These are phyloP conservation scores for Exophiala aquamarina DNA, from an alignment of 2,329 filamentous ascomycete species.

Conservation along the genomic window DNA sequence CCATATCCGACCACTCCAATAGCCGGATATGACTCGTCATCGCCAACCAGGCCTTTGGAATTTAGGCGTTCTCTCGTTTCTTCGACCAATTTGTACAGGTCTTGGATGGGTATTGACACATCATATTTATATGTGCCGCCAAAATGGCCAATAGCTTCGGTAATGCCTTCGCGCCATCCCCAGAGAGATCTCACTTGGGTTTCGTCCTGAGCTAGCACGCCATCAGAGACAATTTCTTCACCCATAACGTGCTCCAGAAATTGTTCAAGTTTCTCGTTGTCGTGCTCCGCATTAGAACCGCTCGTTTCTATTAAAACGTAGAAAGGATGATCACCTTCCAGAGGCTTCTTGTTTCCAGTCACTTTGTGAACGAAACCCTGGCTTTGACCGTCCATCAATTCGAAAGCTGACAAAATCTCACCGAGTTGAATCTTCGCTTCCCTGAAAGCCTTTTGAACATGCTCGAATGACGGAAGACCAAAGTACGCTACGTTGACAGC, in stretches of 20 bases:
- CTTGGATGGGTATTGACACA: constrained; percentile 83
- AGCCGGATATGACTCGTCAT: constrained; percentile 73
- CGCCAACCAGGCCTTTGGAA: constrained; percentile 73
- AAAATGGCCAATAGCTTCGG: constrained; percentile 83
- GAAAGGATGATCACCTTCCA: constrained; percentile 84
- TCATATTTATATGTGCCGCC: constrained; percentile 99
- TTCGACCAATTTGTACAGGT: constrained; percentile 87
- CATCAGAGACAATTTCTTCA: constrained; percentile 81
- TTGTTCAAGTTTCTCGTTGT: constrained; percentile 82
- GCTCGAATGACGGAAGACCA: constrained; percentile 84
- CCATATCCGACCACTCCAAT: constrained; percentile 93
- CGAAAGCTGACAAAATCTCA: constrained; percentile 95
- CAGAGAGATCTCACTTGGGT: constrained; percentile 84
- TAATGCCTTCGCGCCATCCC: constrained; percentile 90
- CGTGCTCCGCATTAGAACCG: constrained; percentile 90
- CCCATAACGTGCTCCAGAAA: constrained; percentile 93
- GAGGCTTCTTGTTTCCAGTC: constrained; percentile 73
- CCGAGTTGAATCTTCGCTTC: constrained; percentile 87
- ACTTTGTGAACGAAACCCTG: constrained; percentile 75
- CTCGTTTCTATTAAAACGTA: constrained; percentile 97
- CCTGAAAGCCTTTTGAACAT: constrained; percentile 80
- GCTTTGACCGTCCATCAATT: constrained; percentile 87
- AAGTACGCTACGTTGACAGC: constrained; percentile 96
- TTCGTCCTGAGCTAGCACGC: constrained; percentile 89
- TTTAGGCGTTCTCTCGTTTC: constrained; percentile 74